Evolutionary conservation across 768 basidiomycete genomes (phyloP), one percentile per base, ranked within the genome.

Genomic region (Rhizopogon vulgaris): DNA sequence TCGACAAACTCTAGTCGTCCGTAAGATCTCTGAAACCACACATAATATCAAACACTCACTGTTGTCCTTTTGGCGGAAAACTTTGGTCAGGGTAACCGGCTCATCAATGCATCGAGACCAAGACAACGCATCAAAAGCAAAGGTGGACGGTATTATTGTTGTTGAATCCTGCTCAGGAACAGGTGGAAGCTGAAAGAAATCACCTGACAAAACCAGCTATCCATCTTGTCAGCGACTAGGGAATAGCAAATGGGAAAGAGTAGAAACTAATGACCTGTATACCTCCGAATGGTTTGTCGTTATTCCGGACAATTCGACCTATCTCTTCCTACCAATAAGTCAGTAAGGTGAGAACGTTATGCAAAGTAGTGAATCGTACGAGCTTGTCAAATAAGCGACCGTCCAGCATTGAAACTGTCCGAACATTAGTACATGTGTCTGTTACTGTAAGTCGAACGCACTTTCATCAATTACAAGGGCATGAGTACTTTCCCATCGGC

Each of bases 101-200:
- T 60, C 58, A 1, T 65, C 58, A 41, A 90, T 79, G 47, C 84
- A 80, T 32, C 65, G 63, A 10, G 62, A 45, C 88, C 89, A 91
- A 14, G 71, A 70, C 37, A 70, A 62, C 0, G 87, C 84, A 55
- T 86, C 79, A 58, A 91, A 91, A 8, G 82, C 78, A 61, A 82
- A 89, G 2, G 66, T 71, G 9, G 80, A 73, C 1, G 76, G 70
- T 36, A 82, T 78, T 6, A 69, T 69, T 34, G 79, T 71, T 27
- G 77, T 71, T 54, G 78, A 60, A 72, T 80, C 53, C 62, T 70
- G 63, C 28, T 75, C 73, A 3, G 75, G 71, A 1, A 90, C 85
- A 1, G 88, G 88, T 1, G 88, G 87, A 0, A 91, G 71, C 64
- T 91, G 87, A 64, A 85, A 89, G 64, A 90, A 90, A 64, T 91